These are phyloP conservation scores for Rubroboletus satanas DNA, from an alignment of 768 basidiomycete genomes.

Conservation along the genomic window DNA sequence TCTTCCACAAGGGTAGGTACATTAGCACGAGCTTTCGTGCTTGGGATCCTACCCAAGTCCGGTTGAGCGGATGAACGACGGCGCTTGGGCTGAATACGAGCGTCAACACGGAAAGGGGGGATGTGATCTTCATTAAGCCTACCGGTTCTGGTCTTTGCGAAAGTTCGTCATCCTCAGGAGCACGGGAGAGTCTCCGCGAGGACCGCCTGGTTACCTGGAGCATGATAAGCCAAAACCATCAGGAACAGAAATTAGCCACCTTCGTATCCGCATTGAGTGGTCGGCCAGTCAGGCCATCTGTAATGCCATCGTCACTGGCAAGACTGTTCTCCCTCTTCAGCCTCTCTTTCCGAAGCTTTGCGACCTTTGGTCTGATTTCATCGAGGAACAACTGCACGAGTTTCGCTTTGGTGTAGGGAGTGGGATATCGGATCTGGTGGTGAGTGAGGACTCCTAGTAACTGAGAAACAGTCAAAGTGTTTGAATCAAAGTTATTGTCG, in stretches of 20 bases:
- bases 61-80: conserved; percentile 79
- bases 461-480: conserved; percentile 73
- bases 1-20: conserved; percentile 59
- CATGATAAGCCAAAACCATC: conserved; percentile 6
- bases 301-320: conserved; percentile 80
- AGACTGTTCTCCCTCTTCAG: conserved; percentile 62
- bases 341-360: conserved; percentile 59
- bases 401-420: conserved; percentile 73
- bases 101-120: conserved; percentile 12
- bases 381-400: conserved; percentile 75
- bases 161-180: conserved; percentile 43
- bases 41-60: conserved; percentile 48
- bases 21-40: conserved; percentile 32
- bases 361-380: conserved; percentile 59
- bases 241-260: conserved; percentile 32
- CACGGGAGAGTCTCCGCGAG: conserved; percentile 62
- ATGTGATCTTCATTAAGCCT: conserved; percentile 21
- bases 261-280: conserved; percentile 48
- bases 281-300: conserved; percentile 77
- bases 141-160: conserved; percentile 55
- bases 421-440: conserved; percentile 72
- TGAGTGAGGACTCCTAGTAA: conserved; percentile 72
- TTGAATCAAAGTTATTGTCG: conserved; percentile 71
- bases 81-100: conserved; percentile 59
- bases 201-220: conserved; percentile 43